Evolutionary conservation across 2,329 filamentous ascomycete species (phyloP), one percentile per base, ranked within the genome.

Genomic region (Microcyclosporella mali): DNA sequence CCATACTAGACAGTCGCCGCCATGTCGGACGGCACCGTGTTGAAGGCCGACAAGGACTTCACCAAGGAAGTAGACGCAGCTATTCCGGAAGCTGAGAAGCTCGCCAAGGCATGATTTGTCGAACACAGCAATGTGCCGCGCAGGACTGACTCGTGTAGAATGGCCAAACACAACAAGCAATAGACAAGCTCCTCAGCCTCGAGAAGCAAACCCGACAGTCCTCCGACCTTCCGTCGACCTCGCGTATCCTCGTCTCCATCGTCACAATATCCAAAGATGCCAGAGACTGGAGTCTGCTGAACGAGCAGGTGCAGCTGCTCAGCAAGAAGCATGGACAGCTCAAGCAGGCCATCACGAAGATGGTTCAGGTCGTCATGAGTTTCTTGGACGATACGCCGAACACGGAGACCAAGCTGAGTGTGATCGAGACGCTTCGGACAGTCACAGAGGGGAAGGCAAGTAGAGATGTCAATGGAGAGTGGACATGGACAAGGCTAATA

Each of bases 261-360:
- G 87, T 94, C 65, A 94, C 87, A 63, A 81, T 97, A 73, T 90
- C 88, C 73, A 97, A 95, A 70, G 77, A 94, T 67, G 82, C 85
- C 15, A 84, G 84, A 56, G 88, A 98, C 67, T 98, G 92, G 92
- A 82, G 81, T 66, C 72, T 95, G 61, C 78, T 98, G 70, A 97
- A 95, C 66, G 92, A 98, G 71, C 92, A 98, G 71, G 87, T 95
- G 51, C 77, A 95, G 59, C 77, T 95, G 52, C 77, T 98, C 45
- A 97, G 92, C 54, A 98, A 98, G 82, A 98, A 98, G 75, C 92
- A 98, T 85, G 87, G 89, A 59, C 92, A 98, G 74, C 88, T 98
- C 64, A 98, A 98, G 71, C 92, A 97, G 70, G 92, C 92, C 62
- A 92, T 89, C 61, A 97, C 92, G 59, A 92, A 90, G 74, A 98